phyloP scores from a whole-genome alignment of 176 grass and related monocot species.

The Tuctoria greenei region DNA sequence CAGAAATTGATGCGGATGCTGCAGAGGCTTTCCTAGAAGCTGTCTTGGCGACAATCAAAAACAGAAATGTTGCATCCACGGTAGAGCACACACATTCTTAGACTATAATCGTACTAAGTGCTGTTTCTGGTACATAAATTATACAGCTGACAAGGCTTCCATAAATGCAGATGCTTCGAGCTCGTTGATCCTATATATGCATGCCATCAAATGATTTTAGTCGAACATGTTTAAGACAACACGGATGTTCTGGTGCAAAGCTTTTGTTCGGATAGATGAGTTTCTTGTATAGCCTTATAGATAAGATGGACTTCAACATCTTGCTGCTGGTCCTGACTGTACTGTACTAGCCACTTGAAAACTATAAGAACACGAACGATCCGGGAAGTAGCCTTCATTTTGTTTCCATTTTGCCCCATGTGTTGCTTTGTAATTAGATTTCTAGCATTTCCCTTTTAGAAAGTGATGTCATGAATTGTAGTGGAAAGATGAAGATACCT shows the following conservation, averaged over 20 bases:
- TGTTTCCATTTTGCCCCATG: background rate
- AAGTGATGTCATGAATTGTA: conserved; percentile 38
- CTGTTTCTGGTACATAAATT: background rate
- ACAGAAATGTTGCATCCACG: conserved; percentile 53
- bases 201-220: conserved; percentile 26
- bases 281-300: conserved; percentile 60
- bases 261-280: conserved; percentile 47
- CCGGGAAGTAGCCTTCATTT: conserved; percentile 29
- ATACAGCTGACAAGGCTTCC: conserved; percentile 10
- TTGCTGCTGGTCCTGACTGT: conserved; percentile 39
- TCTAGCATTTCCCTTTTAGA: conserved; percentile 4
- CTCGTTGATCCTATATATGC: conserved; percentile 45
- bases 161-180: conserved; percentile 56
- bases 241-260: conserved; percentile 34
- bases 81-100: conserved; percentile 38
- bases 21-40: conserved; percentile 68
- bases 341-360: conserved; percentile 36
- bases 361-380: conserved; percentile 33
- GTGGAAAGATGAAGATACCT: conserved; percentile 14
- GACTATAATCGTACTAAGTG: background rate
- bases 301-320: conserved; percentile 40
- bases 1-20: conserved; percentile 71
- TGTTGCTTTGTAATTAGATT: conserved; percentile 58
- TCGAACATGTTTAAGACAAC: conserved; percentile 24
- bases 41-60: conserved; percentile 53